Evolutionary conservation across 169 alveolate genomes (phyloP).

Genomic region (Babesia gibsoni): DNA sequence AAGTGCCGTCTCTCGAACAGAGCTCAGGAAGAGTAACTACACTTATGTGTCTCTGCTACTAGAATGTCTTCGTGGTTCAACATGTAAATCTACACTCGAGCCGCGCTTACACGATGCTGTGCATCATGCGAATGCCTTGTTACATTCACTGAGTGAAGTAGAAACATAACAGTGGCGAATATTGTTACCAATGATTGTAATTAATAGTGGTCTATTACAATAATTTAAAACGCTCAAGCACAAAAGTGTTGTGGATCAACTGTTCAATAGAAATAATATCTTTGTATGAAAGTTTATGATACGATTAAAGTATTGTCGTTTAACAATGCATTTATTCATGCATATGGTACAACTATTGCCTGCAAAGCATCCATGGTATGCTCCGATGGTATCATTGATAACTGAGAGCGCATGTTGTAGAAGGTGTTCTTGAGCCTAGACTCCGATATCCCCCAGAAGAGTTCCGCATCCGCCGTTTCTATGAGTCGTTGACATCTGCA

Average conservation of each 20-base stretch:
- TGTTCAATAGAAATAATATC: no score
- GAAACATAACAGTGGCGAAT: no score
- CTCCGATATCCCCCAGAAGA: conserved; percentile 69
- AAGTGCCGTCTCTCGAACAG: conserved; percentile 13
- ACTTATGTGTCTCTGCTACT: conserved; percentile 17
- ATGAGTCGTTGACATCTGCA: conserved; percentile 53
- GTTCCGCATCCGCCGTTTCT: conserved; percentile 41
- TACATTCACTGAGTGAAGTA: conserved; percentile 14
- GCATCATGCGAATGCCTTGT: background rate
- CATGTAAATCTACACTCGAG: background rate
- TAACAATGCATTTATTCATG: no score
- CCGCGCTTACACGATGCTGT: conserved; percentile 22
- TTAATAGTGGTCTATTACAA: no score
- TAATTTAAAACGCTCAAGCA: no score
- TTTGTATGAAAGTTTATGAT: no score
- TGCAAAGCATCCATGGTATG: conserved; percentile 7
- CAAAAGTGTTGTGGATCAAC: no score
- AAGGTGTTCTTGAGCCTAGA: conserved; percentile 48
- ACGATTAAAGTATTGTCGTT: no score
- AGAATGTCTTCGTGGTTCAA: background rate
- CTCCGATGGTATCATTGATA: conserved; percentile 48
- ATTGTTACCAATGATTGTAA: no score
- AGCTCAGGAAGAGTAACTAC: conserved; percentile 8
- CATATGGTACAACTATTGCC: no score
- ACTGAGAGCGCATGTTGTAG: conserved; percentile 28